phyloP scores from a whole-genome alignment of 2,329 filamentous ascomycete genomes.

The Fusarium falciforme region DNA sequence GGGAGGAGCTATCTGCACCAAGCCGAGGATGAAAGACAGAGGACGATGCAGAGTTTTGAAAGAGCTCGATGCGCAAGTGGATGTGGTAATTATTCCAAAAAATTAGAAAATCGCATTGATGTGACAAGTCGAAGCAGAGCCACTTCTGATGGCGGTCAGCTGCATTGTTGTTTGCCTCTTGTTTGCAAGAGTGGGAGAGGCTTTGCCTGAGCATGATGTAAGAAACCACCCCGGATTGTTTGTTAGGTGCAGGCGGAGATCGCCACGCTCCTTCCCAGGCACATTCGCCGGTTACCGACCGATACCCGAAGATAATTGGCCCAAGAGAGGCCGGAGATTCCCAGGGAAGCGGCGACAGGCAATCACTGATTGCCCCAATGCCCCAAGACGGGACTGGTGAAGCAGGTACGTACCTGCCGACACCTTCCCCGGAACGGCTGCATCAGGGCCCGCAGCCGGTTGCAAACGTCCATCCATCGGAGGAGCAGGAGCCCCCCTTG shows the following conservation, averaged over 20 bases:
- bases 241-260: conserved; percentile 45
- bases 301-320: conserved; percentile 17
- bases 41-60: neutral
- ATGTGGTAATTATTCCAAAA: neutral
- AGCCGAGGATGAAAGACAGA: conserved; percentile 23
- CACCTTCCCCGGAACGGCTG: conserved; percentile 32
- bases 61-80: neutral
- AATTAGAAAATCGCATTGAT: neutral
- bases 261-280: conserved; percentile 45
- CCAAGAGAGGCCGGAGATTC: neutral
- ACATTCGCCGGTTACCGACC: conserved; percentile 30
- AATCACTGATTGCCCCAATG: neutral
- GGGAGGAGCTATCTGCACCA: conserved; percentile 18
- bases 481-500: neutral
- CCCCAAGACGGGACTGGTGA: neutral
- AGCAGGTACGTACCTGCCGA: neutral
- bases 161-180: conserved; percentile 23
- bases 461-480: conserved; percentile 1
- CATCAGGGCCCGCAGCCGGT: conserved; percentile 2
- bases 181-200: conserved; percentile 14
- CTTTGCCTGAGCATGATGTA: conserved; percentile 12
- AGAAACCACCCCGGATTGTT: conserved; percentile 13
- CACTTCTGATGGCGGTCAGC: conserved; percentile 24
- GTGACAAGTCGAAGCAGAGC: neutral
- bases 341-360: neutral